Evolutionary conservation across 2,329 filamentous ascomycete species (phyloP), one percentile per base, ranked within the genome.

Genomic region (Ascochyta pisi): DNA sequence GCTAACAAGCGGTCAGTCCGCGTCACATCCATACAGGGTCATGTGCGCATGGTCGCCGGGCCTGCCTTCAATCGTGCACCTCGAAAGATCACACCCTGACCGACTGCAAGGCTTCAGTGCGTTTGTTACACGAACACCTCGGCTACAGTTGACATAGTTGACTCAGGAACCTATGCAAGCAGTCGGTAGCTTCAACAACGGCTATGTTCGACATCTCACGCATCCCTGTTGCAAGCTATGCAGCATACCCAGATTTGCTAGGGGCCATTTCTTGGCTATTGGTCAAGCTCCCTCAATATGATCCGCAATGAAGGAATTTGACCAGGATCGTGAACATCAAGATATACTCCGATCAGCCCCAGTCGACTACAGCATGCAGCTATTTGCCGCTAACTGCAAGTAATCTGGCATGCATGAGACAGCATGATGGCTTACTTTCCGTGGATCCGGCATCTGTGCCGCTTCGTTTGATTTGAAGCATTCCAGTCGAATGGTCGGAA

Each of bases 261-360:
- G 54, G 38, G 43, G 8, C 19, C 34, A 19, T n/a, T 26, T 39
- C n/a, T 40, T 39, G 35, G 34, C 44, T 6, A 45, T 49, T 52
- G 54, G 48, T 31, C 35, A 19, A 33, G 22, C 16, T 22, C 7
- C 29, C 34, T 33, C 13, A 34, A 15, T 34, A 43, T 31, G 31
- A 43, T 47, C 12, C 33, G 22, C 53, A 43, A 39, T 51, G n/a
- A 39, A 33, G 15, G 24, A 15, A 15, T 31, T 29, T 33, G 29
- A 47, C 43, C 47, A 33, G 47, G 47, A 40, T 51, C 10, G 23
- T 26, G 31, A 37, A 38, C 37, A 33, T 39, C 35, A 31, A 51
- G 19, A 47, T 51, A 56, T 56, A 47, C 42, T 56, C 53, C 53
- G 53, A 56, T 47, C 26, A 16, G 27, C 27, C 53, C 53, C 37